Evolutionary conservation across 805 yeast genomes (phyloP).

Genomic region (Metschnikowia kofuensis): DNA sequence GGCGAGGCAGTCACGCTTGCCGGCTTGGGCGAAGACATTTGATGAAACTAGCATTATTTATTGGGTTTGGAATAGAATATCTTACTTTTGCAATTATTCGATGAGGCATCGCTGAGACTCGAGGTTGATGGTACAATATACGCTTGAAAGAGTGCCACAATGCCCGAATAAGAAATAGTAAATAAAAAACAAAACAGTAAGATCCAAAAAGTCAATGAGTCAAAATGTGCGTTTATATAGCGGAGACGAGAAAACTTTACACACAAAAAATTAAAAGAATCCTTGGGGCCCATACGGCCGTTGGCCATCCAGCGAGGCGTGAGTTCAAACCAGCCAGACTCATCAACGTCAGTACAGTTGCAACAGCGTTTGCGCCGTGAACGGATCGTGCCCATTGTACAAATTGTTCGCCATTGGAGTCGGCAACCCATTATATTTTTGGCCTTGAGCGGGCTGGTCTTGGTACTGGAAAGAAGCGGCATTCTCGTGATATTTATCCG

Average conservation of each 20-base stretch:
- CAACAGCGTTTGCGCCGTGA: conserved; percentile 11
- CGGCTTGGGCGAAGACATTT: conserved; percentile 75
- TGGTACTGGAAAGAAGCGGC: conserved; percentile 2
- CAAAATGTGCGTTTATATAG: too few species aligned
- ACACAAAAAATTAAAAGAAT: not conserved
- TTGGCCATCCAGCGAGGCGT: not conserved
- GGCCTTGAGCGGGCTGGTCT: conserved; percentile 2
- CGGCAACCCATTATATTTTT: conserved; percentile 6
- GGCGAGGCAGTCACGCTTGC: conserved; percentile 85
- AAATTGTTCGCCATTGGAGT: conserved; percentile 2
- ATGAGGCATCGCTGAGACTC: not conserved
- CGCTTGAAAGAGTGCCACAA: too few species aligned
- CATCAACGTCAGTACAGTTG: conserved; percentile 8
- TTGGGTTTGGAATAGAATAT: conserved; percentile 5
- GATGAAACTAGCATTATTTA: conserved; percentile 9
- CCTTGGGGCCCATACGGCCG: not conserved
- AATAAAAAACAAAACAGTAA: too few species aligned
- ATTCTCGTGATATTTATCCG: conserved; percentile 7
- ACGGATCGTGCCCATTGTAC: conserved; percentile 6
- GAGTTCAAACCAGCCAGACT: not conserved
- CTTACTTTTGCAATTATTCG: not conserved
- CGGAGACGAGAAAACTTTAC: not conserved
- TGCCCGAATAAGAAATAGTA: too few species aligned
- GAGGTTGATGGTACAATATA: not conserved
- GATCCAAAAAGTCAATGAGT: too few species aligned